These are phyloP conservation scores for Sequoia sempervirens DNA, from an alignment of 75 land plant species.

Conservation along the genomic window DNA sequence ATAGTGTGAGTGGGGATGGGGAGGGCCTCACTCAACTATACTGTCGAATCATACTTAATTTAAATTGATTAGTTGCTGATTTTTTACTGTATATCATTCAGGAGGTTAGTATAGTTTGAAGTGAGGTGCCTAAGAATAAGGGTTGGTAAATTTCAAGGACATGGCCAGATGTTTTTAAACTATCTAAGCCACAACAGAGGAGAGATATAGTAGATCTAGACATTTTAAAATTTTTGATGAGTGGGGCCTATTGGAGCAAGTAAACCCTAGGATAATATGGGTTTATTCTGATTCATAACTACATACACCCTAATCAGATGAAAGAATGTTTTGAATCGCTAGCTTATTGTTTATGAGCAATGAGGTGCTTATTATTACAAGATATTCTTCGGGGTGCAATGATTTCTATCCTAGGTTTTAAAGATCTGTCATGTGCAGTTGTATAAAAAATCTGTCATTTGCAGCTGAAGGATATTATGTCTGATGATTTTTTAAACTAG, in stretches of 20 bases:
- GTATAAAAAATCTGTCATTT: background rate
- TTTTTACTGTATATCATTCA: background rate
- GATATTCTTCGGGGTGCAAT: background rate
- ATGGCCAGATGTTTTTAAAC: background rate
- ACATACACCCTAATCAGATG: background rate
- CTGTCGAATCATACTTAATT: background rate
- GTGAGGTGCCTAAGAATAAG: background rate
- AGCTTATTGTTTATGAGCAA: no score
- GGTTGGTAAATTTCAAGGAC: background rate
- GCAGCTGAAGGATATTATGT: background rate
- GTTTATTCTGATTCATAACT: background rate
- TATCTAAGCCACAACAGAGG: background rate
- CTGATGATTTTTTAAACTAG: background rate
- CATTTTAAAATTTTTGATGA: background rate
- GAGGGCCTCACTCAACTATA: background rate
- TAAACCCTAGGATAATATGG: background rate
- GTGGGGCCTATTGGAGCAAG: background rate
- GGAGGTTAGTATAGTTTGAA: background rate
- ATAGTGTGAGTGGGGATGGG: background rate
- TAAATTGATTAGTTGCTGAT: background rate
- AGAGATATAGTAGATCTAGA: background rate
- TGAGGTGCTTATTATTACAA: background rate
- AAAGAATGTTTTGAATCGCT: background rate
- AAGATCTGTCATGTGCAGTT: background rate
- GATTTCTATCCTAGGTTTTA: background rate